Base-by-base conservation (phyloP, 768 basidiomycete species). In the Cyclocybe cylindracea region DNA sequence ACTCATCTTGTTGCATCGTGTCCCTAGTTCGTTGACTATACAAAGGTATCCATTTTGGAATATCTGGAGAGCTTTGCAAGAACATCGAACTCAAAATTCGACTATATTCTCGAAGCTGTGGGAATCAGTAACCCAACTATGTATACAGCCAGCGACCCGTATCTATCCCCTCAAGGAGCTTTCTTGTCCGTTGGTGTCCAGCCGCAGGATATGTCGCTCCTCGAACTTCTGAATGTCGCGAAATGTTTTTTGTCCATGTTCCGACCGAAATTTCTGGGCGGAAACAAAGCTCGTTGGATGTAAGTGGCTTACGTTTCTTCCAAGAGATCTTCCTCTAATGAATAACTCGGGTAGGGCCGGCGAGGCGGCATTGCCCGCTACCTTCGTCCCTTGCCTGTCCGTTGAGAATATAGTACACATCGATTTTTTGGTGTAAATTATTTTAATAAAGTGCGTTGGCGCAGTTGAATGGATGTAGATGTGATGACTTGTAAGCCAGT, bases 1-100 rank as follows among this genome's bases (percentile, higher is more conserved):
- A 24, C 24, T 24, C 24, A 24, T 24, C 24, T 24, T 24, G 24
- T 24, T 24, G 3, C 5, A 24, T 24, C 5, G 24, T 24, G 24
- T 24, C 24, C 24, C 24, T 41, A 77, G 73, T 81, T 88, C 57
- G 70, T 86, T 24, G 84, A 87, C 62, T 88, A 89, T 51, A 82
- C 78, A 0, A 70, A 73, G 29, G 65, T 61, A 5, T 79, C 82
- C 4, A 59, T 88, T 1, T 70, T 73, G 39, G 63, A 76, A 58
- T 71, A 78, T 51, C 71, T 88, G 4, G 44, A 54, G 5, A 24
- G 24, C 24, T 24, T 35, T n/a, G 57, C 70, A 4, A 66, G 76
- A 38, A 72, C 76, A 0, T 80, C 78, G 4, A 56, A 71, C 0
- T 67, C 76, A 0, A 79, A 76, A 51, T 88, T 78, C 56, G 70